Base-by-base conservation (phyloP, 352 stramenopile species). In the Phytophthora crassamura region DNA sequence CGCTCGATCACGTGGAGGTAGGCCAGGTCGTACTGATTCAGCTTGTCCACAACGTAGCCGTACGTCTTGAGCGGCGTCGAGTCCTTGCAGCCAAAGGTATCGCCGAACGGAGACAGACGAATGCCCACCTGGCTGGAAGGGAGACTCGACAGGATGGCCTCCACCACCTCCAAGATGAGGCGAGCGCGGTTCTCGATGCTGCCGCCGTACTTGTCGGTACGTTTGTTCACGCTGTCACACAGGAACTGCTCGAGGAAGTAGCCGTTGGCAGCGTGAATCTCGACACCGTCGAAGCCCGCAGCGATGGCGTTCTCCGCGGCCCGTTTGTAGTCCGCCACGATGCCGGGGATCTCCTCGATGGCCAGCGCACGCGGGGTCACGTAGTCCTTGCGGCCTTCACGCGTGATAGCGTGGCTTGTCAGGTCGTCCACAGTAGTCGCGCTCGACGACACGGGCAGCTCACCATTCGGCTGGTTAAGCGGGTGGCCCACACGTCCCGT, bases 171-270 rank as follows among this genome's bases (percentile, higher is more conserved):
- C 7, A 78, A 68, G 38, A 94, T 67, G 33, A 97, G 75, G 7
- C 80, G 70, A n/a, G 73, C 67, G 12, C 90, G 84, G 68, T 96
- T 96, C 43, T 93, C 84, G 10, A 90, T 68, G 35, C 56, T 84
- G 14, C 90, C 90, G 25, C 88, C 88, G 43, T 96, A 97, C 39
- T 74, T 56, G 74, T 96, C 90, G 0, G 72, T 91, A 34, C 86
- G 80, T 36, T 75, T 75, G 74, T 98, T 98, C 48, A 75, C 62
- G 16, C 52, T 67, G 36, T 77, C 67, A 53, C 91, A 83, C 9
- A 97, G 60, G 62, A 97, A 96, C 53, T 96, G 74, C 59, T 97
- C 89, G 40, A 98, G 69, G 12, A 98, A 71, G 59, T 98, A 98
- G 4, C 91, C 93, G 59, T 98, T 96, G 4, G 87, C 92, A 10